A percentile compares a stretch with the other conserved stretches of the same genome.
phyloP scores from a whole-genome alignment of 2,329 filamentous ascomycete genomes.

The Iodosphaeria phyllophila region DNA sequence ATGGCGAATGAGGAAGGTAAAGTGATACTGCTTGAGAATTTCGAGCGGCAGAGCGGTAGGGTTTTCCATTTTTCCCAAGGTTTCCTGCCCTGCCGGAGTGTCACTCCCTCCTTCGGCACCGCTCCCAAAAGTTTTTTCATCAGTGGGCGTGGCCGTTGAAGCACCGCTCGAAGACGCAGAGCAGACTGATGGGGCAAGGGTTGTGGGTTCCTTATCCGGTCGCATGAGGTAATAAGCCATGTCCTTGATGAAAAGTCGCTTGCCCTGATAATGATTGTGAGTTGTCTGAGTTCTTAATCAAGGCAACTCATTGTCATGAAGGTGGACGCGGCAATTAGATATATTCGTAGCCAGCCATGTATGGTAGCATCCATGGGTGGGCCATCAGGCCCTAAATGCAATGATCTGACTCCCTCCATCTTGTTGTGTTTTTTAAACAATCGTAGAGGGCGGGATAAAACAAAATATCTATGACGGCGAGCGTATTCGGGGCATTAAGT shows the following conservation, averaged over 20 bases:
- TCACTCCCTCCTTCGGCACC: slow-evolving; percentile 33
- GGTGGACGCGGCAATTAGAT: too few relatives aligned
- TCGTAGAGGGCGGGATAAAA: too few relatives aligned
- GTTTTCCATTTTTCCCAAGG: too few relatives aligned
- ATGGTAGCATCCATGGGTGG: too few relatives aligned
- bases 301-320: too few relatives aligned
- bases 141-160: slow-evolving; percentile 10
- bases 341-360: too few relatives aligned
- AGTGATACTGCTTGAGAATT: slow-evolving; percentile 67
- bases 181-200: slow-evolving; percentile 64
- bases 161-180: slow-evolving; percentile 20
- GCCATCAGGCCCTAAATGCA: too few relatives aligned
- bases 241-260: slow-evolving; percentile 95
- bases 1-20: slow-evolving; percentile 91
- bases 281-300: slow-evolving; percentile 23
- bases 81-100: too few relatives aligned
- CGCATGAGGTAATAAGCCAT: slow-evolving; percentile 86
- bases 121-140: slow-evolving; percentile 9
- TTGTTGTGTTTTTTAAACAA: too few relatives aligned
- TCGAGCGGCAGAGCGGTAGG: slow-evolving; percentile 68
- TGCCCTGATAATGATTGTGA: slow-evolving; percentile 37
- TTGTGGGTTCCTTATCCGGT: slow-evolving; percentile 46
- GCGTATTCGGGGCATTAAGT: too few relatives aligned
- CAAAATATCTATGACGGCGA: too few relatives aligned
- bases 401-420: too few relatives aligned